phyloP scores from a whole-genome alignment of 768 basidiomycete genomes.

The Myochromella boudieri region DNA sequence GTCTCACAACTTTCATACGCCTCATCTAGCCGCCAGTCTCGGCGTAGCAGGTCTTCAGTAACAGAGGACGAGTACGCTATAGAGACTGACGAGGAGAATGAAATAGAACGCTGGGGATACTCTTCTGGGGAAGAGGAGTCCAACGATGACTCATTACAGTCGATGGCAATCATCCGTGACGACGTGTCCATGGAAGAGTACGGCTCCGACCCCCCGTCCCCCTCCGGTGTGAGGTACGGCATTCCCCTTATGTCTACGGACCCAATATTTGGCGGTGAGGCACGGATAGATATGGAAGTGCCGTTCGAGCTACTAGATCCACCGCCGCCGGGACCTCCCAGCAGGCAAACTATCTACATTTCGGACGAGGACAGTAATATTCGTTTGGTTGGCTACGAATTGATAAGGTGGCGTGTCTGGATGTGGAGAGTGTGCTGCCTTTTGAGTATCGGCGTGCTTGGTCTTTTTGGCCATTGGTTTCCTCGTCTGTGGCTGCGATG shows the following conservation, averaged over 20 bases:
- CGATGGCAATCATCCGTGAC: constrained; percentile 33
- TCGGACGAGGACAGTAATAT: constrained; percentile 89
- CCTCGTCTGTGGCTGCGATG: constrained; percentile 89
- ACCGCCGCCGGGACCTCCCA: constrained; percentile 82
- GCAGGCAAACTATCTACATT: constrained; percentile 82
- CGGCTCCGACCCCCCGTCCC: constrained; percentile 70
- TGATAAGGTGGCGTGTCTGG: constrained; percentile 56
- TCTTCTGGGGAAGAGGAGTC: constrained; percentile 81
- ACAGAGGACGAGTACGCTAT: constrained; percentile 59
- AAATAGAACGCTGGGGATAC: constrained; percentile 87
- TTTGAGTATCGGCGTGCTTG: constrained; percentile 68
- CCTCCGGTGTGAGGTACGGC: constrained; percentile 40
- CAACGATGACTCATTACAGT: constrained; percentile 37
- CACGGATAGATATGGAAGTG: constrained; percentile 78
- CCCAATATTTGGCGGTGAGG: constrained; percentile 81
- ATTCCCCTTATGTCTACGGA: constrained; percentile 74
- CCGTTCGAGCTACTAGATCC: constrained; percentile 60
- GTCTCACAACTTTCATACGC: constrained; percentile 57
- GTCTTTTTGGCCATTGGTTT: constrained; percentile 90
- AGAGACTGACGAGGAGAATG: constrained; percentile 51
- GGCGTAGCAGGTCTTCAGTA: constrained; percentile 55
- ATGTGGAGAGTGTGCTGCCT: constrained; percentile 75
- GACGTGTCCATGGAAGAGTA: constrained; percentile 54
- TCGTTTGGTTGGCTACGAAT: constrained; percentile 84
- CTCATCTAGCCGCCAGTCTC: constrained; percentile 48